Evolutionary conservation across 2,329 filamentous ascomycete species (phyloP).

Genomic region (Aspergillus arachidicola): DNA sequence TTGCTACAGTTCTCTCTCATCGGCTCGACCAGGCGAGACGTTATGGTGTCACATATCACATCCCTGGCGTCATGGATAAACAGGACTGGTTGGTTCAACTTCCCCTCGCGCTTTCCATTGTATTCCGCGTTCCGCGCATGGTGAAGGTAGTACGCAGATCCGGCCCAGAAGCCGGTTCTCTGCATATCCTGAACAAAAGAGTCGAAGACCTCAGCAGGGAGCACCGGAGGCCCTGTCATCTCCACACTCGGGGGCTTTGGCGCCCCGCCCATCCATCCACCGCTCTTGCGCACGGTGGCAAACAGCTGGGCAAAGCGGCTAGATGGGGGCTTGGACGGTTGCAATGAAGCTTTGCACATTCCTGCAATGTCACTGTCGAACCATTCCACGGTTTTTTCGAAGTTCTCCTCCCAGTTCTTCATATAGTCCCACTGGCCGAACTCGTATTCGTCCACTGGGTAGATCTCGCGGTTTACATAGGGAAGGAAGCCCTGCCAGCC

Average conservation of each 20-base stretch:
- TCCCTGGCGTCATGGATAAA: slow-evolving; percentile 10
- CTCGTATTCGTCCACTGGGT: slow-evolving; percentile 46
- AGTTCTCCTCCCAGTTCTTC: slow-evolving; percentile 9
- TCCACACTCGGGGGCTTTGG: slow-evolving; percentile 4
- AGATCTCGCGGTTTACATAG: slow-evolving; percentile 47
- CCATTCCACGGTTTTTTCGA: slow-evolving; percentile 3
- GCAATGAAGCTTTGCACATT: neutral
- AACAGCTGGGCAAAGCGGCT: neutral
- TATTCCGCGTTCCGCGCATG: slow-evolving; percentile 47
- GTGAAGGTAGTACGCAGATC: slow-evolving; percentile 48
- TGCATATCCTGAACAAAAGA: slow-evolving; percentile 37
- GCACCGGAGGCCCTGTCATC: neutral
- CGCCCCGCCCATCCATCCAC: neutral
- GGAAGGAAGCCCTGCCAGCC: slow-evolving; percentile 42
- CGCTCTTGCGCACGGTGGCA: slow-evolving; percentile 2
- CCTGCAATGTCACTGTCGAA: slow-evolving; percentile 5
- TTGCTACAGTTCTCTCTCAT: slow-evolving; percentile 8
- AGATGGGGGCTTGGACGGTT: neutral
- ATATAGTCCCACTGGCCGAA: slow-evolving; percentile 14
- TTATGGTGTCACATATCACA: slow-evolving; percentile 8
- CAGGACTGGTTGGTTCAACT: slow-evolving; percentile 31
- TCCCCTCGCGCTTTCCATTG: slow-evolving; percentile 38
- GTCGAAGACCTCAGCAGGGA: slow-evolving; percentile 5
- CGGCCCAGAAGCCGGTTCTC: slow-evolving; percentile 43
- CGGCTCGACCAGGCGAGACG: slow-evolving; percentile 4